Conservation (phyloP, 2,329 filamentous ascomycete species). For the Thermothelomyces thermophilus region DNA sequence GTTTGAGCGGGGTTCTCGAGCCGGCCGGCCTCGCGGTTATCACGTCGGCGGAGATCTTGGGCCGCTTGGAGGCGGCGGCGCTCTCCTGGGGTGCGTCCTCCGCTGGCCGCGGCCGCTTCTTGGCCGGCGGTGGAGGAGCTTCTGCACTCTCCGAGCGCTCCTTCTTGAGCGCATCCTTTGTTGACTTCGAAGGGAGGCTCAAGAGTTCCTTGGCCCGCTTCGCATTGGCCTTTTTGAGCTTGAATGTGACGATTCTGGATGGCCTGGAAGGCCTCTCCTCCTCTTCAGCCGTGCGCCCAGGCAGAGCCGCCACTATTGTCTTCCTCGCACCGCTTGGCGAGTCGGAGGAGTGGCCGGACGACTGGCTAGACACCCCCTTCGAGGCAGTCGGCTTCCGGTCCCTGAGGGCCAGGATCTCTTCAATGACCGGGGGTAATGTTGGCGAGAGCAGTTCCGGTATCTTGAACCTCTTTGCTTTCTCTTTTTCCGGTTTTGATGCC, state of each 20-base stretch:
- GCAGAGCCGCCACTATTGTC: constrained; percentile 28
- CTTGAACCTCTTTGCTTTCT: constrained; percentile 31
- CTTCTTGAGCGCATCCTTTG: constrained; percentile 33
- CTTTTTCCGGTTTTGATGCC: constrained; percentile 25
- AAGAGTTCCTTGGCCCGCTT: constrained; percentile 43
- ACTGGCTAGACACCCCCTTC: constrained; percentile 23
- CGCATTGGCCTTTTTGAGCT: constrained; percentile 42
- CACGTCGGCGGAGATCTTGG: constrained; percentile 33
- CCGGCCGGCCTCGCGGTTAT: constrained; percentile 30
- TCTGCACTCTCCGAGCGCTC: constrained; percentile 41
- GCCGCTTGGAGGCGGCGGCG: constrained; percentile 33
- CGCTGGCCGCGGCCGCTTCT: constrained; percentile 42
- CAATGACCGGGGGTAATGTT: constrained; percentile 46
- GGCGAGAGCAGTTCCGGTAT: constrained; percentile 50
- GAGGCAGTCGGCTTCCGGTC: constrained; percentile 27
- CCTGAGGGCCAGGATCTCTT: constrained; percentile 36
- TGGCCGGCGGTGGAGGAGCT: constrained; percentile 34
- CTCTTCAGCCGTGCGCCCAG: constrained; percentile 27
- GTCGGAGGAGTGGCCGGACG: constrained; percentile 27
- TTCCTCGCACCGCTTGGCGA: constrained; percentile 33
- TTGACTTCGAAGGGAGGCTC: constrained; percentile 37
- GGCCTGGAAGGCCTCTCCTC: constrained; percentile 24
- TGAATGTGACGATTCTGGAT: constrained; percentile 38
- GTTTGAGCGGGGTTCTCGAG: constrained; percentile 47
- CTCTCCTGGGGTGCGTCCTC: constrained; percentile 34